Conservation (phyloP, 1,139 yeast genomes). For the Suhomyces terraborum region DNA sequence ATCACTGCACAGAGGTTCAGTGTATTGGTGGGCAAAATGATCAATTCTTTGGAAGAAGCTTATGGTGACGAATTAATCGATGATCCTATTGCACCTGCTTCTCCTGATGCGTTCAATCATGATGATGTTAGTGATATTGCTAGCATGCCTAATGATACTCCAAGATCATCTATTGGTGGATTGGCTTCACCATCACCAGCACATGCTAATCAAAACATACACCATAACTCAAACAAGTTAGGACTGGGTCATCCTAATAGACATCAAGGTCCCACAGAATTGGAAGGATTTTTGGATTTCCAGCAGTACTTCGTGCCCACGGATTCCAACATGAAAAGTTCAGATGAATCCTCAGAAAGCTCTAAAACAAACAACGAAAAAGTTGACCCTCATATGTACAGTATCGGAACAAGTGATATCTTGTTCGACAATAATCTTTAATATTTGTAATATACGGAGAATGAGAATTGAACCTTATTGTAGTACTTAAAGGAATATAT, state of each 20-base stretch:
- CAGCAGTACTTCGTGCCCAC: conserved; percentile 26
- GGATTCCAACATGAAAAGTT: conserved; percentile 9
- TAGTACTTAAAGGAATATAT: too few species aligned
- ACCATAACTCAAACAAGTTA: neutral
- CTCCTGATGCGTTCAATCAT: conserved; percentile 9
- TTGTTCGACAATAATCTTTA: conserved; percentile 23
- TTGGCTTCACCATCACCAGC: conserved; percentile 6
- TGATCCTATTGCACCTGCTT: conserved; percentile 3
- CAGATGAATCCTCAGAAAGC: conserved; percentile 16
- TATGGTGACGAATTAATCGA: conserved; percentile 13
- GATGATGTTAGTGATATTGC: conserved; percentile 10
- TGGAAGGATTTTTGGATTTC: conserved; percentile 23
- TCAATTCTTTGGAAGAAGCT: conserved; percentile 15
- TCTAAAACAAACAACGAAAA: conserved; percentile 17
- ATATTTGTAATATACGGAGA: conserved; percentile 9
- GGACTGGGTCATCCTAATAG: neutral
- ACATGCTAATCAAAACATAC: neutral
- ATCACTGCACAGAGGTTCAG: conserved; percentile 17
- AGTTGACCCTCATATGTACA: conserved; percentile 25
- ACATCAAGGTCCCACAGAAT: conserved; percentile 8
- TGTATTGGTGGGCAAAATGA: conserved; percentile 17
- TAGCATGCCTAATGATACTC: conserved; percentile 8
- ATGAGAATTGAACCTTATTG: neutral
- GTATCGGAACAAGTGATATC: conserved; percentile 25
- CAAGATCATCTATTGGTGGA: conserved; percentile 8